A percentile compares a stretch with the other conserved stretches of the same genome.
Conservation (phyloP, 331 rosid species). For the Telfairia occidentalis region DNA sequence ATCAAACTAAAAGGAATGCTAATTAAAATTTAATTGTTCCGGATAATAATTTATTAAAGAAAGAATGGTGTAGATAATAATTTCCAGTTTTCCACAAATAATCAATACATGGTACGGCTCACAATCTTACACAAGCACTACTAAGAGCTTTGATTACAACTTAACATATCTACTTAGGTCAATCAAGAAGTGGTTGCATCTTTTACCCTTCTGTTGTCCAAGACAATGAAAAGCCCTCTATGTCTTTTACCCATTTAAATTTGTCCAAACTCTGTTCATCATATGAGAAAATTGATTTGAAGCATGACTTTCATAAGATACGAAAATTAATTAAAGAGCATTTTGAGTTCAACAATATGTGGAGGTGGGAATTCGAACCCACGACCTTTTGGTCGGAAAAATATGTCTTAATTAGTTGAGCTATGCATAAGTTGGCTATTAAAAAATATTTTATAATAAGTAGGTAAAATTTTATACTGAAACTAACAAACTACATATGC, state of each 20-base stretch:
- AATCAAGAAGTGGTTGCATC: not conserved
- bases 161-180: conserved; percentile 1
- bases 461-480: not conserved
- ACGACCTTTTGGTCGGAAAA: too few species aligned
- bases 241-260: not conserved
- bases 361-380: too few species aligned
- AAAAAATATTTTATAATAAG: not conserved
- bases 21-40: not conserved
- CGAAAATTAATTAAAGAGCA: too few species aligned
- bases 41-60: not conserved
- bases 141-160: not conserved
- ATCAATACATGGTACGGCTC: not conserved
- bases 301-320: not conserved
- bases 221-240: not conserved
- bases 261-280: not conserved
- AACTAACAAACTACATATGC: not conserved
- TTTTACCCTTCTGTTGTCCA: not conserved
- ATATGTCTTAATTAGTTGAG: too few species aligned
- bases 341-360: too few species aligned
- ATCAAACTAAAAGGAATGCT: not conserved
- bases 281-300: not conserved
- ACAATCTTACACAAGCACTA: not conserved
- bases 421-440: too few species aligned
- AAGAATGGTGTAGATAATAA: not conserved
- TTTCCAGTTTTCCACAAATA: not conserved